phyloP scores from a whole-genome alignment of 2,329 filamentous ascomycete genomes.

The Didymella segeticola region DNA sequence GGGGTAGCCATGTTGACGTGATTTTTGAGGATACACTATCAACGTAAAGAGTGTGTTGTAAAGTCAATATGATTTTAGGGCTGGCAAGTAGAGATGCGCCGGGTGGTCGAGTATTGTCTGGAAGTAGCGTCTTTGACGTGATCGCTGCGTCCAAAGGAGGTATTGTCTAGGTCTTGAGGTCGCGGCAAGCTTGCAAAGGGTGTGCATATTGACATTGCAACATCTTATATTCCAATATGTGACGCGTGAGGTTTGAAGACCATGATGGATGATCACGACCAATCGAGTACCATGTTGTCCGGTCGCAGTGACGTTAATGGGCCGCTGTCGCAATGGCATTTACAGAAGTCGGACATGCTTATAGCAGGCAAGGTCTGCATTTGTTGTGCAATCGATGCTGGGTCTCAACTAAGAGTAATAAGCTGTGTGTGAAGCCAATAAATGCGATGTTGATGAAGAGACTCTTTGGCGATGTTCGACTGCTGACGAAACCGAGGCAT shows the following conservation, averaged over 20 bases:
- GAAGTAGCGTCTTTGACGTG: constrained; percentile 11
- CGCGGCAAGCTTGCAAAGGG: background rate
- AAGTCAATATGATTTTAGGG: background rate
- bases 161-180: background rate
- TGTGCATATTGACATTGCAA: background rate
- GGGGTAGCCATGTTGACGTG: constrained; percentile 18
- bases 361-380: background rate
- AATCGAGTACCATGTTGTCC: constrained; percentile 37
- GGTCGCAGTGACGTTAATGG: constrained; percentile 5
- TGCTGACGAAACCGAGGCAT: background rate
- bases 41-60: background rate
- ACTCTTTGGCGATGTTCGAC: background rate
- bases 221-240: constrained; percentile 13
- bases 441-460: background rate
- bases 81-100: background rate
- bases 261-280: constrained; percentile 32
- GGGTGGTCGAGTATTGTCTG: background rate
- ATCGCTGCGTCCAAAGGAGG: background rate
- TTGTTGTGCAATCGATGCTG: background rate
- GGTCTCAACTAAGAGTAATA: background rate
- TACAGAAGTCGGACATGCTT: background rate
- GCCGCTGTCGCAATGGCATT: background rate
- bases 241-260: constrained; percentile 27
- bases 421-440: background rate
- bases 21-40: background rate